phyloP scores from a whole-genome alignment of 805 yeast genomes.

The Ogataea angusta region DNA sequence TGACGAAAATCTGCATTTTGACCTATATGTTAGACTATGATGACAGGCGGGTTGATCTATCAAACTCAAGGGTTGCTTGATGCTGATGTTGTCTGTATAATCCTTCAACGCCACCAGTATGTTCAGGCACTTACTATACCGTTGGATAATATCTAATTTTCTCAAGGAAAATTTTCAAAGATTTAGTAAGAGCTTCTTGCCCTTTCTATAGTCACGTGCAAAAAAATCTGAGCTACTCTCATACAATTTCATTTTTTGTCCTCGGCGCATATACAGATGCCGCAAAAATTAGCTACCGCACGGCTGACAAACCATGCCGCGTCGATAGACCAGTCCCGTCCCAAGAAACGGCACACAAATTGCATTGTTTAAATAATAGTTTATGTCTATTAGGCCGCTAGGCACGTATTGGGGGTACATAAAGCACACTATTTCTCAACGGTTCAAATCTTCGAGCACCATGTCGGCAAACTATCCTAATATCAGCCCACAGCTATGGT shows the following conservation, averaged over 20 bases:
- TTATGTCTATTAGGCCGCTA: background rate
- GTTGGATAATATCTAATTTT: constrained; percentile 11
- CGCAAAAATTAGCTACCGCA: background rate
- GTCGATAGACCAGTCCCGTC: constrained; percentile 5
- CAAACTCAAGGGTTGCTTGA: background rate
- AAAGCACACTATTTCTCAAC: background rate
- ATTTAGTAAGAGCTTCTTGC: background rate
- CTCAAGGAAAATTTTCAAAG: constrained; percentile 10
- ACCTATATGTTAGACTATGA: constrained; percentile 22
- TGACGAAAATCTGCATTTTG: constrained; percentile 94
- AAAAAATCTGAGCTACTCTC: background rate
- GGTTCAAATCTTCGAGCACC: background rate
- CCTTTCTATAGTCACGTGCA: constrained; percentile 3
- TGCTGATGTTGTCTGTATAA: background rate
- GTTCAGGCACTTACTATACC: constrained; percentile 10
- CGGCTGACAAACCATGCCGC: background rate
- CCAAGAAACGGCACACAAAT: background rate
- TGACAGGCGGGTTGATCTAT: background rate
- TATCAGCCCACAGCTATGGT: constrained; percentile 23
- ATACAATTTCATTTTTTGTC: background rate
- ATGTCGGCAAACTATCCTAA: constrained; percentile 26
- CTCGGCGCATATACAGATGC: too few relatives aligned
- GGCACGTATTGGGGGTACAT: background rate
- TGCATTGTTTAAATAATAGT: background rate
- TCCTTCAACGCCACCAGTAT: background rate